Evolutionary conservation across 495 filamentous ascomycete species (phyloP).

Genomic region (Penicillium parvum): DNA sequence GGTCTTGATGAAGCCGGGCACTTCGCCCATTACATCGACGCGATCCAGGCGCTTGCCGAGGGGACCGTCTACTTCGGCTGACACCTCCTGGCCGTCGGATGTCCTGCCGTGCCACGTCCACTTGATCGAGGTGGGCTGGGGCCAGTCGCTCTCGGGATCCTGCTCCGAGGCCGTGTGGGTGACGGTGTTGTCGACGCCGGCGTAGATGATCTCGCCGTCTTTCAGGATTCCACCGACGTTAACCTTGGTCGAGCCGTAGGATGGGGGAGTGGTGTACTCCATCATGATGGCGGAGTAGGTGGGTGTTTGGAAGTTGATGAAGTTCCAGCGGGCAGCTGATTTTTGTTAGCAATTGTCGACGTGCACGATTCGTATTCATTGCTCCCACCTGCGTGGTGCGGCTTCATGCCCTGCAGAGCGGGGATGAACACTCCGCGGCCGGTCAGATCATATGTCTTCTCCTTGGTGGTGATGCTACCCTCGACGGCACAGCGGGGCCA

Average conservation of each 20-base stretch:
- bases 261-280: conserved; percentile 93
- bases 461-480: conserved; percentile 79
- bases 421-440: conserved; percentile 74
- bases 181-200: conserved; percentile 55
- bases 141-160: conserved; percentile 83
- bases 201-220: conserved; percentile 74
- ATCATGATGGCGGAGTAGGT: conserved; percentile 86
- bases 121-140: conserved; percentile 69
- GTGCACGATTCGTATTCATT: background rate
- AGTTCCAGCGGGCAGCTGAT: conserved; percentile 86
- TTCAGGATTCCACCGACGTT: conserved; percentile 77
- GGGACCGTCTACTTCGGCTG: conserved; percentile 62
- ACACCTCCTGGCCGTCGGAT: conserved; percentile 66
- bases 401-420: conserved; percentile 97
- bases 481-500: conserved; percentile 83
- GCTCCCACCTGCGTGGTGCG: conserved; percentile 76
- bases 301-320: conserved; percentile 83
- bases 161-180: conserved; percentile 62
- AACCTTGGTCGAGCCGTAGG: conserved; percentile 85
- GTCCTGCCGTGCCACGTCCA: conserved; percentile 76
- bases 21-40: conserved; percentile 93
- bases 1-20: conserved; percentile 90
- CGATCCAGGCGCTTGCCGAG: conserved; percentile 73
- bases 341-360: conserved; percentile 4
- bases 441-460: conserved; percentile 75